A percentile compares a stretch with the other conserved stretches of the same genome.
Evolutionary conservation across 2,329 filamentous ascomycete genomes (phyloP).

Genomic region (Colletotrichum melonis): DNA sequence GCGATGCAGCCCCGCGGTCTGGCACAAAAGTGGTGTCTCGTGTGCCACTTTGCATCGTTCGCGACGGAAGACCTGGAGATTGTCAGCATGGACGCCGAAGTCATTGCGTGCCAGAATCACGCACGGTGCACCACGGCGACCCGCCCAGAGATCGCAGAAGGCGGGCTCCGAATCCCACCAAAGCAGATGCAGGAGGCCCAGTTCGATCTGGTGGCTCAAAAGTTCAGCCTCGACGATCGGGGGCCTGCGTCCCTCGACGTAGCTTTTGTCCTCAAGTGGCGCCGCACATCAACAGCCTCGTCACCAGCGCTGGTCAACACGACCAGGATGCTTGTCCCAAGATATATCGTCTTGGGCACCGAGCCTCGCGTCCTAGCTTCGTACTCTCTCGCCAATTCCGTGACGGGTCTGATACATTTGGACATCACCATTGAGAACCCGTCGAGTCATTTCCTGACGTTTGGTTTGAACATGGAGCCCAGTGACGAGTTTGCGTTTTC

Average conservation of each 20-base stretch:
- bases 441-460: slow-evolving; percentile 93
- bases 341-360: slow-evolving; percentile 81
- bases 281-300: slow-evolving; percentile 56
- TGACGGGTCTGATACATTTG: slow-evolving; percentile 54
- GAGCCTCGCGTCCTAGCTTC: slow-evolving; percentile 87
- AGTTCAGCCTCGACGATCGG: slow-evolving; percentile 84
- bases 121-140: slow-evolving; percentile 66
- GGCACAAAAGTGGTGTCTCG: slow-evolving; percentile 83
- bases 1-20: slow-evolving; percentile 66
- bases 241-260: slow-evolving; percentile 80
- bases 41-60: slow-evolving; percentile 80
- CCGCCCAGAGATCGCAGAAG: slow-evolving; percentile 49
- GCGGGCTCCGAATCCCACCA: slow-evolving; percentile 66
- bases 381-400: slow-evolving; percentile 56
- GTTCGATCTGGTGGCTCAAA: slow-evolving; percentile 81
- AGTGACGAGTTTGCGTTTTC: slow-evolving; percentile 94
- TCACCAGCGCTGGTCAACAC: slow-evolving; percentile 58
- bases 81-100: slow-evolving; percentile 69
- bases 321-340: slow-evolving; percentile 80
- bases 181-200: slow-evolving; percentile 77
- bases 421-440: slow-evolving; percentile 87
- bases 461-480: slow-evolving; percentile 91
- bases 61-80: slow-evolving; percentile 78
- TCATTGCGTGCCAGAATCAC: slow-evolving; percentile 70
- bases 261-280: slow-evolving; percentile 82